Conservation (phyloP, 164 flowering plant species). For the Berberis vulgaris region DNA sequence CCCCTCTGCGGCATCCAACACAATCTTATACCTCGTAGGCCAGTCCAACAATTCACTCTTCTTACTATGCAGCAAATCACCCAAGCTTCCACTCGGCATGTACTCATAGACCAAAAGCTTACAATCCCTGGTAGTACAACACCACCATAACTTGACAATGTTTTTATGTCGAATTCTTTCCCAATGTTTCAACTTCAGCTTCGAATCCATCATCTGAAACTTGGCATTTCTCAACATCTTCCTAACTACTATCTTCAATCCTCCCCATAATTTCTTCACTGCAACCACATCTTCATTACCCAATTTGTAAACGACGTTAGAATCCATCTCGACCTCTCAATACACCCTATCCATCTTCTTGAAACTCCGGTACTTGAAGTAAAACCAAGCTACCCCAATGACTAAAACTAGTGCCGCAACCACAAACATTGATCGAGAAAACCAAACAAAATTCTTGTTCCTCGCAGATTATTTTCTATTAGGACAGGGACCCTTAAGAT, state of each 20-base stretch:
- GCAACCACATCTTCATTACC: slow-evolving; percentile 56
- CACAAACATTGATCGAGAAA: too few species aligned
- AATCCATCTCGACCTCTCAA: too few species aligned
- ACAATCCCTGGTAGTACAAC: slow-evolving; percentile 39
- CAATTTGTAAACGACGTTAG: slow-evolving; percentile 2
- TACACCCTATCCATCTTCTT: too few species aligned
- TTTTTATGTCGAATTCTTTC: slow-evolving; percentile 66
- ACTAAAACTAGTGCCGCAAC: too few species aligned
- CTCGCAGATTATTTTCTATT: too few species aligned
- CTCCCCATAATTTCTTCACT: slow-evolving; percentile 55
- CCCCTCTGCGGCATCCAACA: slow-evolving; percentile 63
- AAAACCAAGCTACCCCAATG: too few species aligned
- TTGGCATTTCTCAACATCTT: not conserved
- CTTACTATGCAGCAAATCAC: slow-evolving; percentile 39
- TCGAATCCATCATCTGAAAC: slow-evolving; percentile 32
- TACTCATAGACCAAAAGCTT: slow-evolving; percentile 34
- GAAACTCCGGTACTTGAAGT: too few species aligned
- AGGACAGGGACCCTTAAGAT: too few species aligned
- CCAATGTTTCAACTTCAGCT: slow-evolving; percentile 56
- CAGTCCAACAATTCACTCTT: slow-evolving; percentile 48
- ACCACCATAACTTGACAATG: slow-evolving; percentile 63
- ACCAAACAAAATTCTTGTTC: too few species aligned
- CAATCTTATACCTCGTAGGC: slow-evolving; percentile 52
- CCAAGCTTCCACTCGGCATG: too few species aligned
- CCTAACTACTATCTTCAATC: slow-evolving; percentile 7